These are phyloP conservation scores for Neurospora sp. DNA, from an alignment of 495 filamentous ascomycete genomes.

Conservation along the genomic window DNA sequence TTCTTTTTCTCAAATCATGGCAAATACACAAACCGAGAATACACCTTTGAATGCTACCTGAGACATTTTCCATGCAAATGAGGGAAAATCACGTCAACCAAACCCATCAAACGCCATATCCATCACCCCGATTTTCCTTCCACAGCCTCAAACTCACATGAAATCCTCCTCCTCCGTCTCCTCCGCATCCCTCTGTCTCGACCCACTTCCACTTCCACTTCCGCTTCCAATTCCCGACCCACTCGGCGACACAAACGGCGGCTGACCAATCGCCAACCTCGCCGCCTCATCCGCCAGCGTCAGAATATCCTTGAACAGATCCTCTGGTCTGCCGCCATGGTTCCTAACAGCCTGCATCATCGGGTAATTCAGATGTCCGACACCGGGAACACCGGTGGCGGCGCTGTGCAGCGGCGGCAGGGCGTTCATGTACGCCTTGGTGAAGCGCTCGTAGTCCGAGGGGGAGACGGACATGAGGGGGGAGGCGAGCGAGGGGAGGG, in stretches of 20 bases:
- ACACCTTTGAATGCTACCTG: neutral
- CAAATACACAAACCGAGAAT: neutral
- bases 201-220: neutral
- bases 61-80: neutral
- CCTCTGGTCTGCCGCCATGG: slow-evolving; percentile 12
- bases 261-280: slow-evolving; percentile 14
- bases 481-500: slow-evolving; percentile 9
- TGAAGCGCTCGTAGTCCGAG: neutral
- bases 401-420: slow-evolving; percentile 11
- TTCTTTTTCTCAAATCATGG: neutral
- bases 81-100: neutral
- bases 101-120: neutral
- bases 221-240: neutral
- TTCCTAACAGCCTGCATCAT: neutral
- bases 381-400: neutral
- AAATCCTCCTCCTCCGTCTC: slow-evolving; percentile 40
- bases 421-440: slow-evolving; percentile 6
- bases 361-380: neutral
- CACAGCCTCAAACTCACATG: slow-evolving; percentile 13
- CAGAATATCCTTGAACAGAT: slow-evolving; percentile 32
- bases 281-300: slow-evolving; percentile 30
- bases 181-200: slow-evolving; percentile 19
- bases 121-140: neutral
- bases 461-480: neutral
- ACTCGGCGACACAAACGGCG: neutral